Base-by-base conservation (phyloP, 2,329 filamentous ascomycete species). In the Celoporthe dispersa region DNA sequence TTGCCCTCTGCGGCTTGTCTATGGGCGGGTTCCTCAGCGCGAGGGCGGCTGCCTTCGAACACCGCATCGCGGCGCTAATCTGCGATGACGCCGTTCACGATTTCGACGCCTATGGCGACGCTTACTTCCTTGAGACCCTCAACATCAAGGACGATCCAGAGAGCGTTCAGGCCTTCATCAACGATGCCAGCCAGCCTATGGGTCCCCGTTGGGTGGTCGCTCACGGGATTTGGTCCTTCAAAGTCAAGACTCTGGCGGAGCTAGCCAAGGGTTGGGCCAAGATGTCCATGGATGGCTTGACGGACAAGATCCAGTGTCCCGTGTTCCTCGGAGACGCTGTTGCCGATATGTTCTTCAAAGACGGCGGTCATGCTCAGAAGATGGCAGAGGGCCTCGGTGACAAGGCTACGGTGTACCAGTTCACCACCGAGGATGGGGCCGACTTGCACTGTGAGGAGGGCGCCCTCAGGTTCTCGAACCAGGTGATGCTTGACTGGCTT, bases 31-130 rank as follows among this genome's bases (percentile, higher is more conserved):
- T 77, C 33, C 77, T 84, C 0, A 79, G 77, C 4, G 73, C 80
- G 1, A 79, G 82, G 5, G 83, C 81, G 0, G 82, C 83, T 0
- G 81, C 82, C 0, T 83, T 81, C 70, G 83, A 85, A 69, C 79
- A 77, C 64, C 80, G 83, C 2, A 71, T 84, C 12, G 75, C 77
- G 0, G 83, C 82, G 0, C 74, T 79, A 6, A 74, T 83, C 63
- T 76, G 78, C 44, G 76, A 82, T 35, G 82, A 83, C 71, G 83
- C 81, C 2, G 69, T 84, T 3, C 81, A 75, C 71, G 74, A 75
- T 68, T 72, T 77, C 22, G 69, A 75, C 37, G 70, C 73, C 3
- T 73, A 73, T 61, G 69, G 73, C 37, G 59, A 72, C 39, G 60
- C 61, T 19, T 63, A 73, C 31, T 69, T 78, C 31, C 69, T 74